Evolutionary conservation across 352 stramenopile species (phyloP), one percentile per base, ranked within the genome.

Genomic region (Blastocystis sp.): DNA sequence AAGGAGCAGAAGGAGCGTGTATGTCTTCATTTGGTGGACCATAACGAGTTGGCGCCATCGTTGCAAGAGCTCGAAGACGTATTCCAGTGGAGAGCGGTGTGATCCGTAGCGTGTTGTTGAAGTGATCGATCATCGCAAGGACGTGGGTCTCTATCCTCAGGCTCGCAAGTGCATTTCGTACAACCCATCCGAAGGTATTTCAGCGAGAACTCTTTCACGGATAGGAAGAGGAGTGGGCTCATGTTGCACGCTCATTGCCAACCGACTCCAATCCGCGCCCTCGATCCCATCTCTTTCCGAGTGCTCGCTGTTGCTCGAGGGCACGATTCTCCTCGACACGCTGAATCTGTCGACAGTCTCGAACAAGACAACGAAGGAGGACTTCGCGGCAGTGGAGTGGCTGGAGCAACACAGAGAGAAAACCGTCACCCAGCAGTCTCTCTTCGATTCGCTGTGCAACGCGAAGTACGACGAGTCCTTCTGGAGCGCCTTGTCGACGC

Each of bases 81-180:
- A 33, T 16, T 6, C 16, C 6, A 0, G 70, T 39, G 13, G 12
- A 50, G 0, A 12, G 3, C 55, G 3, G n/a, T 19, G 19, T 45
- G 67, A 31, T 6, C 26, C 51, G n/a, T 39, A 85, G 74, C 33
- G 50, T 1, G 51, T 85, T 0, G 16, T 26, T n/a, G 74, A 85
- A 24, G 70, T 85, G 1, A 67, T 85, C 2, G 74, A 85, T 69
- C 74, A 85, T 55, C 74, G 74, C 24, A 69, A 85, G 60, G 74
- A 85, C 19, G 55, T n/a, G 31, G 51, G 74, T 39, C 16, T 41
- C n/a, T 85, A 85, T 85, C 55, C 74, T 69, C 4, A 4, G 1
- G 74, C 50, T 21, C 26, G 10, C 6, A 16, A 35, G 2, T 0
- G 3, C 26, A 85, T 85, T 50, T 85, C 74, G 1, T 85, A 60